A percentile compares a stretch with the other conserved stretches of the same genome.
Conservation (phyloP, 2,329 filamentous ascomycete genomes). For the Hansfordia pulvinata region DNA sequence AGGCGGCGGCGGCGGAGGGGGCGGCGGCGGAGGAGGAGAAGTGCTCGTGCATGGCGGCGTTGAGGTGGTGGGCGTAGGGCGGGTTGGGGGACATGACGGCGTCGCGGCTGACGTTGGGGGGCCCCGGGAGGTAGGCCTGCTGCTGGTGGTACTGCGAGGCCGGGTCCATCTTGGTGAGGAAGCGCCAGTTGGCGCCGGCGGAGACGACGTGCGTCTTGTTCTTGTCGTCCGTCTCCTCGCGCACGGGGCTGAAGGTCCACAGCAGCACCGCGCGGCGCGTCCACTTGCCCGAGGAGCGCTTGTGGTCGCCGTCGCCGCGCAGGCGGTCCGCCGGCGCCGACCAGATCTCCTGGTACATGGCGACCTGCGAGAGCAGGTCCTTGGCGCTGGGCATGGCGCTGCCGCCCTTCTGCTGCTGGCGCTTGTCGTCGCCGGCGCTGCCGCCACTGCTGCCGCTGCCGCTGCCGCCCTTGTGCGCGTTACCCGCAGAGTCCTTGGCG, state of each 20-base stretch:
- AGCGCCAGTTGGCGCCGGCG: slow-evolving; percentile 45
- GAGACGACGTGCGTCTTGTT: slow-evolving; percentile 31
- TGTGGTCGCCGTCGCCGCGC: slow-evolving; percentile 5
- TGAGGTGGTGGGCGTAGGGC: slow-evolving; percentile 34
- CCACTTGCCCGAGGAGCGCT: slow-evolving; percentile 29
- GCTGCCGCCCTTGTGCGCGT: slow-evolving; percentile 22
- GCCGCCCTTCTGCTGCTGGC: slow-evolving; percentile 7
- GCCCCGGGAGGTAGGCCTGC: slow-evolving; percentile 21
- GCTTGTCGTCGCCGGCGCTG: no score
- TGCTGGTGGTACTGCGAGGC: slow-evolving; percentile 44
- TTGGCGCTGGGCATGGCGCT: slow-evolving; percentile 19
- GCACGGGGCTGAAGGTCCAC: slow-evolving; percentile 47
- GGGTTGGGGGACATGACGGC: slow-evolving; percentile 40
- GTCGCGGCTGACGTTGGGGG: slow-evolving; percentile 24
- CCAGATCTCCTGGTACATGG: slow-evolving; percentile 56
- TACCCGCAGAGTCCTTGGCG: slow-evolving; percentile 11
- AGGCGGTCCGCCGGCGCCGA: slow-evolving; percentile 29
- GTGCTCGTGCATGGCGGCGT: slow-evolving; percentile 43
- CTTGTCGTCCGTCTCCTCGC: slow-evolving; percentile 28
- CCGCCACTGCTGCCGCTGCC: slow-evolving; percentile 3
- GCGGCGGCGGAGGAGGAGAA: no score
- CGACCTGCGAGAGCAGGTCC: slow-evolving; percentile 44
- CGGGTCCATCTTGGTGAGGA: slow-evolving; percentile 46
- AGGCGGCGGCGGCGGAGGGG: slow-evolving; percentile 30
- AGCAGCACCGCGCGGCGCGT: slow-evolving; percentile 45